Percentiles rank a stretch among this genome's conserved stretches.
Evolutionary conservation across 2,329 filamentous ascomycete genomes (phyloP).

Genomic region (Phialophora tarda): DNA sequence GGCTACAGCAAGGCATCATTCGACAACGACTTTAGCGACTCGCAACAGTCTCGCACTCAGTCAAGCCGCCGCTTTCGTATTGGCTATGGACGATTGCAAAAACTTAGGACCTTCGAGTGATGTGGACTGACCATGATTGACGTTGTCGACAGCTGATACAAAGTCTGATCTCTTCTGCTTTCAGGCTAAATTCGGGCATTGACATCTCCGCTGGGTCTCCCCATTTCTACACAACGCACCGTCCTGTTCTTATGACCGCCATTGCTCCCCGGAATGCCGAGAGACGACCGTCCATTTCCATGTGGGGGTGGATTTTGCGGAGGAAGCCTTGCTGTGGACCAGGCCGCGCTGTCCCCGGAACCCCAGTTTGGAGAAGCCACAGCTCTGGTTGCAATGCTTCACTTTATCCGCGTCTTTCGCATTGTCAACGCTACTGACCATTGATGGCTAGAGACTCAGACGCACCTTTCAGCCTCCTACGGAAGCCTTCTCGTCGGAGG

Average conservation of each 20-base stretch:
- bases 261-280: background rate
- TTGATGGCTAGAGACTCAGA: background rate
- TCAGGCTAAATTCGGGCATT: background rate
- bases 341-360: background rate
- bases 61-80: background rate
- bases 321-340: background rate
- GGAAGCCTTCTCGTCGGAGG: background rate
- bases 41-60: background rate
- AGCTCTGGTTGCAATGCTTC: background rate
- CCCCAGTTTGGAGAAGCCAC: constrained; percentile 1
- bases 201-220: background rate
- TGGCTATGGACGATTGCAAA: background rate
- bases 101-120: too few relatives aligned
- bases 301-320: background rate
- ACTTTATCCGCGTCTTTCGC: background rate
- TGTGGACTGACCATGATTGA: background rate
- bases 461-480: background rate
- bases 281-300: background rate
- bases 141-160: background rate
- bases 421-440: background rate
- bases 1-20: background rate
- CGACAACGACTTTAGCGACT: background rate
- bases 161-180: background rate
- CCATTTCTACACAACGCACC: background rate
- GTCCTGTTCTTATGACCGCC: background rate